These are phyloP conservation scores for Actinomucor elegans DNA, from an alignment of 371 early-diverging fungal species.

Conservation along the genomic window DNA sequence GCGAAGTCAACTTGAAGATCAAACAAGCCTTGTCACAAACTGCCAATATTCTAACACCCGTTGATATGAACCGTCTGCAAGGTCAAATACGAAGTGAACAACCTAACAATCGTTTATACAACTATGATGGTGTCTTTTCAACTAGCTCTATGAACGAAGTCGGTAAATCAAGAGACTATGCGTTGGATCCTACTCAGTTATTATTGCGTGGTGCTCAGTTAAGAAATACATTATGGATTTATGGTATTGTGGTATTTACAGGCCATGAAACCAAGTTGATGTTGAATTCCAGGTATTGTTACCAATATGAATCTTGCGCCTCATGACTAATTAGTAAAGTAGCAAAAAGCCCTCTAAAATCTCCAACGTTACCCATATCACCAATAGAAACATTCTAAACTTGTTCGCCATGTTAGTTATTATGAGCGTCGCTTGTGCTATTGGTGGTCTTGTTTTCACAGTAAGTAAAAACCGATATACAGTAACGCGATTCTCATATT, in stretches of 20 bases:
- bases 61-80: slow-evolving; percentile 56
- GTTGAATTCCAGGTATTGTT: slow-evolving; percentile 80
- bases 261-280: slow-evolving; percentile 92
- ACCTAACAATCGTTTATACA: slow-evolving; percentile 88
- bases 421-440: slow-evolving; percentile 84
- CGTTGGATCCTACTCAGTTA: slow-evolving; percentile 82
- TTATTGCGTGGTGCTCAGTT: slow-evolving; percentile 83
- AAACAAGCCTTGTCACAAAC: slow-evolving; percentile 84
- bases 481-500: neutral
- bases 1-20: slow-evolving; percentile 93
- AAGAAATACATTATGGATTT: slow-evolving; percentile 85
- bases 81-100: slow-evolving; percentile 74
- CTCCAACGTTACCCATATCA: slow-evolving; percentile 79
- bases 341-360: slow-evolving; percentile 54
- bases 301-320: too few species aligned
- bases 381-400: slow-evolving; percentile 91
- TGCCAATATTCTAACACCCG: slow-evolving; percentile 58
- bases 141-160: slow-evolving; percentile 50
- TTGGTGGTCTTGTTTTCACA: slow-evolving; percentile 67
- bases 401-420: slow-evolving; percentile 84
- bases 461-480: slow-evolving; percentile 19
- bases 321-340: too few species aligned
- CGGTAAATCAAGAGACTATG: slow-evolving; percentile 56
- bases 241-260: slow-evolving; percentile 83
- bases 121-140: slow-evolving; percentile 77